Conservation (phyloP, 306 rosid species). For the Ormosia emarginata region DNA sequence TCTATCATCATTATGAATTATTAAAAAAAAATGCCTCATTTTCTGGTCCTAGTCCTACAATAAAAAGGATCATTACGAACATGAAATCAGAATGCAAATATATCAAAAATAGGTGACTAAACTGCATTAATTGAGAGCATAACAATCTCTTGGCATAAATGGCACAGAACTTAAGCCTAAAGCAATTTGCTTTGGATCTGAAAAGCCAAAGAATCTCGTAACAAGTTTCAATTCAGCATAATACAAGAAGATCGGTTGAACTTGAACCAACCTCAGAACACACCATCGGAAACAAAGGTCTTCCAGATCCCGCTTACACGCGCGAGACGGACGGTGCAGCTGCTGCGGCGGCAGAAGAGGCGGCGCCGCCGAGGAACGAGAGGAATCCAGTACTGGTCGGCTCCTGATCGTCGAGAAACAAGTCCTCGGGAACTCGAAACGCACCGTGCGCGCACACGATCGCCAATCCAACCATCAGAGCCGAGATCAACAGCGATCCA, state of each 20-base stretch:
- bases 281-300: neutral
- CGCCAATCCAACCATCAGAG: slow-evolving; percentile 65
- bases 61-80: neutral
- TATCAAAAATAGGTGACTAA: slow-evolving; percentile 13
- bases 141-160: neutral
- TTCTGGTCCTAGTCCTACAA: neutral
- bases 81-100: neutral
- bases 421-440: slow-evolving; percentile 83
- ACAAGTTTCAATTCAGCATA: slow-evolving; percentile 21
- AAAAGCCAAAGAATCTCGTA: slow-evolving; percentile 13
- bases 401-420: slow-evolving; percentile 90
- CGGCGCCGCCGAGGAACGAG: slow-evolving; percentile 86
- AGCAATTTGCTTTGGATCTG: slow-evolving; percentile 36
- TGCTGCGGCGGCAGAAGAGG: slow-evolving; percentile 52
- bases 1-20: neutral
- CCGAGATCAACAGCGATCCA: slow-evolving; percentile 88
- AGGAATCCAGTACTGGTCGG: slow-evolving; percentile 67
- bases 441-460: slow-evolving; percentile 80
- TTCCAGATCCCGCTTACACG: slow-evolving; percentile 44
- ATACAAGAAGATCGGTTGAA: slow-evolving; percentile 25
- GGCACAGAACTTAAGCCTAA: slow-evolving; percentile 27
- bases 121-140: slow-evolving; percentile 18
- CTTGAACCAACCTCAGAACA: slow-evolving; percentile 43
- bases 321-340: slow-evolving; percentile 59
- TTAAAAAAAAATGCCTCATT: neutral